phyloP scores from a whole-genome alignment of 345 rosid species.

The Sapria himalayana region DNA sequence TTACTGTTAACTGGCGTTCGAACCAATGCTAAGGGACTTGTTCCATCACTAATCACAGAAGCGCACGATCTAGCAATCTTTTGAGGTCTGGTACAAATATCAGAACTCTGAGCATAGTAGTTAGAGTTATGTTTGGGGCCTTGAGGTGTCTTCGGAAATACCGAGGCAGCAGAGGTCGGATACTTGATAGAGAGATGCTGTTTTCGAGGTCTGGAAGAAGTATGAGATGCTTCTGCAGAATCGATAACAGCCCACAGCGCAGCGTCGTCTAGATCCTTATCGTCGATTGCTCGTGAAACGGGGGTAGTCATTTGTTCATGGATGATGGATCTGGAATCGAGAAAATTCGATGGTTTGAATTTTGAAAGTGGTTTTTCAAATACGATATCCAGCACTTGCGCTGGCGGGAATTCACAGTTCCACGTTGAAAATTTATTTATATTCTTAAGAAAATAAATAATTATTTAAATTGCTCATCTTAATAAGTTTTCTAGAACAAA shows the following conservation, averaged over 20 bases:
- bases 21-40: constrained; percentile 35
- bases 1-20: constrained; percentile 18
- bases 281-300: constrained; percentile 26
- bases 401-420: no score
- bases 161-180: constrained; percentile 33
- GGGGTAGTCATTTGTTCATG: constrained; percentile 8
- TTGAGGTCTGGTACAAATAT: constrained; percentile 17
- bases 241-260: constrained; percentile 86
- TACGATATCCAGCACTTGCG: no score
- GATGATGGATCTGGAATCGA: no score
- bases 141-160: constrained; percentile 15
- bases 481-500: no score
- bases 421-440: no score
- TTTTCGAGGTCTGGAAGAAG: constrained; percentile 35
- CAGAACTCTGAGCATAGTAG: constrained; percentile 12
- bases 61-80: constrained; percentile 34
- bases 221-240: constrained; percentile 60
- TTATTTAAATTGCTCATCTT: no score
- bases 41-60: constrained; percentile 24
- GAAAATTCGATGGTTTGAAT: no score
- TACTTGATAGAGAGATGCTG: constrained; percentile 33
- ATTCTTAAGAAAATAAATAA: no score
- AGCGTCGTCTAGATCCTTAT: constrained; percentile 84
- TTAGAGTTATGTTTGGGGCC: constrained; percentile 9
- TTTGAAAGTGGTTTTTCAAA: no score